These are phyloP conservation scores for Dillenia turbinata DNA, from an alignment of 164 flowering plant species.

Conservation along the genomic window DNA sequence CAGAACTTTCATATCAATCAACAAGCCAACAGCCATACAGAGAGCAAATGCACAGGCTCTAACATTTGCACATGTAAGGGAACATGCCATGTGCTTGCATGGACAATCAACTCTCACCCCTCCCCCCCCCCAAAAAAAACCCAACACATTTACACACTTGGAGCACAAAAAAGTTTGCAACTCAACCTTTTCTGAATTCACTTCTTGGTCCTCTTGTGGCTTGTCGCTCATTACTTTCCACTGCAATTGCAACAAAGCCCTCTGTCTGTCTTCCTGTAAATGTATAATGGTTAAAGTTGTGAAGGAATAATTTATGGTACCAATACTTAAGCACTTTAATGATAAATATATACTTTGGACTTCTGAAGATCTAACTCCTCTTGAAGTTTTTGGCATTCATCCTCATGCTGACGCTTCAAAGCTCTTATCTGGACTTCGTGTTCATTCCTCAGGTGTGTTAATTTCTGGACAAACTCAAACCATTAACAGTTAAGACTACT, in stretches of 20 bases:
- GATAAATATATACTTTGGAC: constrained; percentile 49
- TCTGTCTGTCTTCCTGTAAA: constrained; percentile 85
- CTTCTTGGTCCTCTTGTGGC: constrained; percentile 82
- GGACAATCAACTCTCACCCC: no score
- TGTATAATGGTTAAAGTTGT: constrained; percentile 4
- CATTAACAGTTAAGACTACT: constrained; percentile 10
- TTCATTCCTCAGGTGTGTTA: constrained; percentile 44
- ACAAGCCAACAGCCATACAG: no score
- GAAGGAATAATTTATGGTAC: background rate
- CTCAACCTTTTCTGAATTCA: constrained; percentile 66
- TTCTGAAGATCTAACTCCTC: constrained; percentile 79
- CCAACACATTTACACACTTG: no score
- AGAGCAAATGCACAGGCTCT: no score
- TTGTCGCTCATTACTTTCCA: constrained; percentile 86
- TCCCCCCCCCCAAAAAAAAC: no score
- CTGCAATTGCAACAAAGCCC: constrained; percentile 80
- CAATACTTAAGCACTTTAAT: background rate
- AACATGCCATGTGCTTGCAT: no score
- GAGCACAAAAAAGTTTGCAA: no score
- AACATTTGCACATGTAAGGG: no score
- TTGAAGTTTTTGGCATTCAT: constrained; percentile 61
- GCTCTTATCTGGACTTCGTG: constrained; percentile 70
- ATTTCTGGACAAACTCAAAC: constrained; percentile 30
- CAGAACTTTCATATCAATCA: no score
- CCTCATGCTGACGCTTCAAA: constrained; percentile 66